Percentiles rank a stretch among this genome's conserved stretches.
Evolutionary conservation across 345 rosid genomes (phyloP).

Genomic region (Toxicodendron radicans): DNA sequence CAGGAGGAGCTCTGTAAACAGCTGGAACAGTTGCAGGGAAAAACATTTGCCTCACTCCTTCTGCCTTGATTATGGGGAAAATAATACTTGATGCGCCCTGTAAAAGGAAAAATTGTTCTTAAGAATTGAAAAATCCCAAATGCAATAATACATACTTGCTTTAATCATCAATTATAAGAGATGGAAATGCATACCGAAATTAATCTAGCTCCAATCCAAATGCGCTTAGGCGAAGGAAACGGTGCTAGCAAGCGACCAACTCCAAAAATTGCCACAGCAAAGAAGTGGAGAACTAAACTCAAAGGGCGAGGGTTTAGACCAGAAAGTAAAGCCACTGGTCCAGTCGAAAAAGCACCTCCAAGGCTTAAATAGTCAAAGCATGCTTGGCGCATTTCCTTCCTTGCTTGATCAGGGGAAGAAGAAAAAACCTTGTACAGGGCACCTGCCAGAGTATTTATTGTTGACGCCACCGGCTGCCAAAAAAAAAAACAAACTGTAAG

Average conservation of each 20-base stretch:
- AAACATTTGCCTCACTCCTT: constrained; percentile 52
- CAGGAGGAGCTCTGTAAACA: constrained; percentile 28
- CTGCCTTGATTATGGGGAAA: constrained; percentile 46
- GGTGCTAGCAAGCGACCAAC: constrained; percentile 54
- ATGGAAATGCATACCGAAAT: constrained; percentile 35
- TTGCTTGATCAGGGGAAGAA: constrained; percentile 48
- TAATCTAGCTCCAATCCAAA: constrained; percentile 51
- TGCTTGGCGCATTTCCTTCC: constrained; percentile 54
- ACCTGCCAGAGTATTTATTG: constrained; percentile 55
- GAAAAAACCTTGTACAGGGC: constrained; percentile 55
- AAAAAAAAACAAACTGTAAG: background rate
- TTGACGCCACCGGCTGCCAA: constrained; percentile 59
- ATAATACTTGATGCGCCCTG: constrained; percentile 51
- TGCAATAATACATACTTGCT: background rate
- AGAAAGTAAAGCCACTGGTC: constrained; percentile 53
- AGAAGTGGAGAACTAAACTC: constrained; percentile 54
- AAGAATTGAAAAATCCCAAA: background rate
- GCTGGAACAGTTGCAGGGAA: constrained; percentile 44
- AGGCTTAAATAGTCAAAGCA: constrained; percentile 59
- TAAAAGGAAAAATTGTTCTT: background rate
- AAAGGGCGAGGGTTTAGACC: constrained; percentile 54
- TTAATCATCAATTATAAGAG: background rate
- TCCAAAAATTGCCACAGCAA: constrained; percentile 53
- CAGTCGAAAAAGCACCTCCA: constrained; percentile 48
- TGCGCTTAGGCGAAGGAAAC: constrained; percentile 45